phyloP scores from a whole-genome alignment of 2,329 filamentous ascomycete species.

The Byssoonygena ceratinophila region DNA sequence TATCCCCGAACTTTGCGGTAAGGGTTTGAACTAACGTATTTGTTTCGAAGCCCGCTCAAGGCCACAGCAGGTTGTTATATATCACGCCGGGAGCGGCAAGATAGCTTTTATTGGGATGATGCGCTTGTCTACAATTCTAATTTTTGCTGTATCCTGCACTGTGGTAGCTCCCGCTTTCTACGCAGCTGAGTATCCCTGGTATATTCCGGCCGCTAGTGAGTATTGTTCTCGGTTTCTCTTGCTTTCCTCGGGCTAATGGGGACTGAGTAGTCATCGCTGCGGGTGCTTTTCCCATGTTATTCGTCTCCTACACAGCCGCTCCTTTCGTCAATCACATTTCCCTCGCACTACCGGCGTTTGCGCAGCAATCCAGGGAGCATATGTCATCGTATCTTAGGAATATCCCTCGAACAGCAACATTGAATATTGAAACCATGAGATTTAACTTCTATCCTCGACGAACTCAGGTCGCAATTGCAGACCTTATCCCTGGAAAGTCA shows the following conservation, averaged over 20 bases:
- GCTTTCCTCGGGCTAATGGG: not conserved
- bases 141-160: slow-evolving; percentile 56
- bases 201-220: slow-evolving; percentile 34
- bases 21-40: slow-evolving; percentile 12
- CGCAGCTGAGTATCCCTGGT: slow-evolving; percentile 35
- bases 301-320: slow-evolving; percentile 53
- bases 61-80: slow-evolving; percentile 52
- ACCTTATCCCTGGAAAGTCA: slow-evolving; percentile 31
- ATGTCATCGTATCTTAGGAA: slow-evolving; percentile 36
- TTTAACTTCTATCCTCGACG: slow-evolving; percentile 35
- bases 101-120: slow-evolving; percentile 59
- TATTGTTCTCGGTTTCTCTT: slow-evolving; percentile 1
- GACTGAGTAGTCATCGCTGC: slow-evolving; percentile 44
- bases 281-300: slow-evolving; percentile 54
- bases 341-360: slow-evolving; percentile 55
- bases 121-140: slow-evolving; percentile 60
- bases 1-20: not conserved
- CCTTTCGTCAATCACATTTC: slow-evolving; percentile 65
- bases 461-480: slow-evolving; percentile 34
- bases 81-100: slow-evolving; percentile 59
- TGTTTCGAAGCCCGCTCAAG: slow-evolving; percentile 21
- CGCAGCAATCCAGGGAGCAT: slow-evolving; percentile 48
- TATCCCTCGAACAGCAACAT: slow-evolving; percentile 34
- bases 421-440: slow-evolving; percentile 39
- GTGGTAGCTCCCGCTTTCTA: slow-evolving; percentile 52